Evolutionary conservation across 306 rosid species (phyloP).

Genomic region (Rosa multiflora): DNA sequence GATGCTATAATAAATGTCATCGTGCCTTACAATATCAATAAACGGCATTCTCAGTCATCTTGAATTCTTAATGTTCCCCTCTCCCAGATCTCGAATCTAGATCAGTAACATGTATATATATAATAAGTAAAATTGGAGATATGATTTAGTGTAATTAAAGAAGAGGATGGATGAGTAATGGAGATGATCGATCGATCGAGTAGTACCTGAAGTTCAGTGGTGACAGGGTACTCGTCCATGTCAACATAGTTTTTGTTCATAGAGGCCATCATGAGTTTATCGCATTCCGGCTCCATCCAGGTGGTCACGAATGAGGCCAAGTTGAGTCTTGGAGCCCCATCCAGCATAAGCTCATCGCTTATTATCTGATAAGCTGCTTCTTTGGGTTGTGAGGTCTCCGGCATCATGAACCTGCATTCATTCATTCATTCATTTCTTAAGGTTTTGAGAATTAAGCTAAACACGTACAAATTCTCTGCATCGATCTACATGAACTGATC

Average conservation of each 20-base stretch:
- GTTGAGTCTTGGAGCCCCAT: slow-evolving; percentile 48
- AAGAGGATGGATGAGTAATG: background rate
- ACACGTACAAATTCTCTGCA: background rate
- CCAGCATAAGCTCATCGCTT: slow-evolving; percentile 54
- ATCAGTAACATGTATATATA: background rate
- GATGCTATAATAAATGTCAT: background rate
- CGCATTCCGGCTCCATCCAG: slow-evolving; percentile 84
- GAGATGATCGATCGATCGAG: background rate
- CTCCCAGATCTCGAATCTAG: background rate
- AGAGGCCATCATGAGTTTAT: slow-evolving; percentile 65
- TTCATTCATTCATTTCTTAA: background rate
- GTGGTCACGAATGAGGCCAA: slow-evolving; percentile 63
- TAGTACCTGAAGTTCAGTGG: slow-evolving; percentile 79
- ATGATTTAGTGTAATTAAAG: background rate
- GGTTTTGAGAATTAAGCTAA: background rate
- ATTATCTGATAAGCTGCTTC: slow-evolving; percentile 57
- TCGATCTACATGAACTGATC: background rate
- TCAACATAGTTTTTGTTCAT: slow-evolving; percentile 89
- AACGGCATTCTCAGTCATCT: background rate
- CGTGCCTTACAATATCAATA: background rate
- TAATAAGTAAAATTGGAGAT: background rate
- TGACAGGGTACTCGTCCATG: slow-evolving; percentile 94
- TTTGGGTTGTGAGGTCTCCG: slow-evolving; percentile 30
- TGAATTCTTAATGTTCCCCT: background rate
- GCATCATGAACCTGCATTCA: slow-evolving; percentile 34